phyloP scores from a whole-genome alignment of 2,329 filamentous ascomycete species.

The Rachicladosporium sp. region DNA sequence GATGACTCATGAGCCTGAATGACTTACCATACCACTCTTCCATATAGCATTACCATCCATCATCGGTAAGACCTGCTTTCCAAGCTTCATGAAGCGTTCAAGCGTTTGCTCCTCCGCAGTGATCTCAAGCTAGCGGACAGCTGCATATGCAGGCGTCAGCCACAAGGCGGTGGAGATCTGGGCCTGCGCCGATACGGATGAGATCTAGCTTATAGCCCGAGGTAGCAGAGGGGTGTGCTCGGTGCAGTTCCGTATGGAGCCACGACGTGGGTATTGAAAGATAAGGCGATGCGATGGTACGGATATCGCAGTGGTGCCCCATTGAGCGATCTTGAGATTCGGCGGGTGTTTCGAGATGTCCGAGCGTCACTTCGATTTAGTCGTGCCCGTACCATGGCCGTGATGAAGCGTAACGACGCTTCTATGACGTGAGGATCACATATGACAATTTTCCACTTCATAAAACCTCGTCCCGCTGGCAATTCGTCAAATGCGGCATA shows the following conservation, averaged over 20 bases:
- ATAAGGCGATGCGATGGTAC: not conserved
- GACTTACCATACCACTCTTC: not conserved
- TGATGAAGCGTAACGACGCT: not conserved
- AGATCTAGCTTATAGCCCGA: not conserved
- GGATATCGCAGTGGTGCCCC: not conserved
- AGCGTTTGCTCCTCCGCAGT: not conserved
- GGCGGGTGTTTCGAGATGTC: not conserved
- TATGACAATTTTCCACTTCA: not conserved
- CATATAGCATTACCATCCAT: too few species aligned
- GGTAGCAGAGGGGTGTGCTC: not conserved
- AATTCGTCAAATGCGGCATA: not conserved
- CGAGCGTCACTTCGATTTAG: not conserved
- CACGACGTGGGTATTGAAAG: not conserved
- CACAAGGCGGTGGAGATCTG: not conserved
- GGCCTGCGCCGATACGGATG: not conserved
- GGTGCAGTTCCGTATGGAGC: not conserved
- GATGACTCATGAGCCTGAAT: not conserved
- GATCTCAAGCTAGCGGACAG: not conserved
- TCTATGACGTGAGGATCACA: not conserved
- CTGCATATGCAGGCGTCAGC: not conserved
- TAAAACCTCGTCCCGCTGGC: too few species aligned
- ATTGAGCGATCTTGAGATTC: not conserved
- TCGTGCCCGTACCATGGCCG: not conserved
- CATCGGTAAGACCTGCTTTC: not conserved
- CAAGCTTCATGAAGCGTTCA: not conserved